Evolutionary conservation across 495 filamentous ascomycete genomes (phyloP).

Genomic region (Bacidia rubella): DNA sequence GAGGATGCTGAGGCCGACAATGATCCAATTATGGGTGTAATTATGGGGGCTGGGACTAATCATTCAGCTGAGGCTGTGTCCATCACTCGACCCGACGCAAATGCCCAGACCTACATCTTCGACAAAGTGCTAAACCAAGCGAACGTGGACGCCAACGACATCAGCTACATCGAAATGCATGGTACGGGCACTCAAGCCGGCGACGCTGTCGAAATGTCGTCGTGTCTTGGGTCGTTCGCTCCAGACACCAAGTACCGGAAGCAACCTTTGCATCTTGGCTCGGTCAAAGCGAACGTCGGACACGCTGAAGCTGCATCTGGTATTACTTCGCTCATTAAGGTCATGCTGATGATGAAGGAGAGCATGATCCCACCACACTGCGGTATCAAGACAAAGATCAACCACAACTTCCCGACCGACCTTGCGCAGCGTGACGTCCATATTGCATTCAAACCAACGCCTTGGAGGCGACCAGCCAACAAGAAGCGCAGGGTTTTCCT

Average conservation of each 20-base stretch:
- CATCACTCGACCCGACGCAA: conserved; percentile 26
- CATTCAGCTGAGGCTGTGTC: conserved; percentile 25
- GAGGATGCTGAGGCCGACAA: conserved; percentile 24
- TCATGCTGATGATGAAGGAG: conserved; percentile 77
- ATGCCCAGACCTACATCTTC: conserved; percentile 18
- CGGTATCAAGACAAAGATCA: conserved; percentile 74
- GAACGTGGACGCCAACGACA: conserved; percentile 13
- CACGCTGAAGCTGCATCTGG: conserved; percentile 86
- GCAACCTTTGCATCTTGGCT: conserved; percentile 62
- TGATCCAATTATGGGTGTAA: conserved; percentile 22
- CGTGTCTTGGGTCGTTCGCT: conserved; percentile 20
- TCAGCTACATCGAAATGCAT: conserved; percentile 28
- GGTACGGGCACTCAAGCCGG: conserved; percentile 37
- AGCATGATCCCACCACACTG: conserved; percentile 73
- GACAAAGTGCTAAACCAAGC: conserved; percentile 13
- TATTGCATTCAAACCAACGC: conserved; percentile 44
- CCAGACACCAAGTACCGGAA: conserved; percentile 8
- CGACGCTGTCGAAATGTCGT: conserved; percentile 22
- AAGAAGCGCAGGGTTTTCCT: conserved; percentile 41
- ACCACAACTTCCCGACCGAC: conserved; percentile 71
- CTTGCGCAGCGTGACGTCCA: conserved; percentile 63
- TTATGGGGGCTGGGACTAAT: conserved; percentile 20
- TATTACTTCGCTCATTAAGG: conserved; percentile 68
- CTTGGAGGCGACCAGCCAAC: conserved; percentile 48
- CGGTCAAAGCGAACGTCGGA: conserved; percentile 79